Evolutionary conservation across 106 monocot species (phyloP), one percentile per base, ranked within the genome.

Genomic region (Apostasia shenzhenica): DNA sequence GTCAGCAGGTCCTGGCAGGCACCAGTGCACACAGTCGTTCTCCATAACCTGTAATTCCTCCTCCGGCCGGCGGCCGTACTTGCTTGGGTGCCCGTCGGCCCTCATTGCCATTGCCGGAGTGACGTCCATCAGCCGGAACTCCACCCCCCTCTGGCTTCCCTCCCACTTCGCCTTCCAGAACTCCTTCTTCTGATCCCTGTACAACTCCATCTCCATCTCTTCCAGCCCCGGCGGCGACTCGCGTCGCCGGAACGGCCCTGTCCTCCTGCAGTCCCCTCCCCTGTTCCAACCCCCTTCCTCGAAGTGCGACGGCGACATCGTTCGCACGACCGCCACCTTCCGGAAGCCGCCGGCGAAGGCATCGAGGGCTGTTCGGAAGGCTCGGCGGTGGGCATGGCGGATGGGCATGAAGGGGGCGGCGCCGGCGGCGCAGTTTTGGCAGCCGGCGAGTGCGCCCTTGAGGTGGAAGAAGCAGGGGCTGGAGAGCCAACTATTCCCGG

Each of bases 11-110:
- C 80, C 80, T 4, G 80, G 80, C 67, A 80, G 58, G 55, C 80
- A 80, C 80, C 80, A 80, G 9, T 80, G 80, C 63, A 80, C 70
- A 44, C 80, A 80, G 41, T 80, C 80, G 10, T 70, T 77, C 2
- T 57, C 50, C 71, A 66, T 39, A 1, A 5, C 7, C 39, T 57
- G 44, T 26, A 26, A 26, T 1, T 57, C 58, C 8, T 66, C 70
- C 12, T 58, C 42, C 2, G 58, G 43, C 11, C 49, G 14, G 10
- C 75, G 80, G 43, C 80, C 80, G 69, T 80, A 70, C 44, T 46
- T 44, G 55, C 63, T 57, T 3, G 80, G 80, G 53, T 80, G 80
- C 54, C 80, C 80, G 49, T 80, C 80, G 3, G 80, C 70, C 58
- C 80, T 63, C 59, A 74, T 48, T 70, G 75, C 45, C 74, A 80